Evolutionary conservation across 768 basidiomycete species (phyloP).

Genomic region (Mycena capillaripes): DNA sequence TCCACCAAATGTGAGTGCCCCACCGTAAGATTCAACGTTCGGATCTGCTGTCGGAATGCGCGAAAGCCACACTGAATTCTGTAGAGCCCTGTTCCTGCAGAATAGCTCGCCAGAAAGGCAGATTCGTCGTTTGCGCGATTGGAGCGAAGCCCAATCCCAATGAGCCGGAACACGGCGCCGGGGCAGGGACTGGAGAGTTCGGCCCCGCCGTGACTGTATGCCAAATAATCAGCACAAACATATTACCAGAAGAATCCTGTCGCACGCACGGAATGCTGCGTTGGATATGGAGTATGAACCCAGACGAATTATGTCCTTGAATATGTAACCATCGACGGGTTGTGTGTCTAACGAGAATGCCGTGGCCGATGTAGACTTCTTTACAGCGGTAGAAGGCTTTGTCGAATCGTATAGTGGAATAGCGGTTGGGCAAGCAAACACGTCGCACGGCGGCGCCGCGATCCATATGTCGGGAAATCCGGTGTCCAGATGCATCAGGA

Average conservation of each 20-base stretch:
- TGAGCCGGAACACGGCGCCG: neutral
- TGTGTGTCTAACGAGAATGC: neutral
- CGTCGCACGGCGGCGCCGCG: neutral
- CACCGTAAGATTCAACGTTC: no score
- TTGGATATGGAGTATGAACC: neutral
- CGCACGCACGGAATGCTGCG: neutral
- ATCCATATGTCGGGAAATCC: neutral
- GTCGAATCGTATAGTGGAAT: neutral
- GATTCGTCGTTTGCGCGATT: neutral
- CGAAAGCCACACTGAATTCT: neutral
- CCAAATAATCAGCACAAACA: neutral
- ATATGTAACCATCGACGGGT: neutral
- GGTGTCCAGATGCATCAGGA: neutral
- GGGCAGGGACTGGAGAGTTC: neutral
- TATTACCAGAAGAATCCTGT: neutral
- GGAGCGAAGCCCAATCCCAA: neutral
- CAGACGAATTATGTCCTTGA: neutral
- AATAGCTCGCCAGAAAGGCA: neutral
- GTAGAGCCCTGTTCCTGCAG: neutral
- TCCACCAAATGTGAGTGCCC: constrained; percentile 1
- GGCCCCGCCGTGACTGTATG: neutral
- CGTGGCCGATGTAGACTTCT: neutral
- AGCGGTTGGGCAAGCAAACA: neutral
- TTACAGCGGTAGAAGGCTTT: neutral
- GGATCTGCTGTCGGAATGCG: no score